Base-by-base conservation (phyloP, 768 basidiomycete genomes). In the Galerina marginata region DNA sequence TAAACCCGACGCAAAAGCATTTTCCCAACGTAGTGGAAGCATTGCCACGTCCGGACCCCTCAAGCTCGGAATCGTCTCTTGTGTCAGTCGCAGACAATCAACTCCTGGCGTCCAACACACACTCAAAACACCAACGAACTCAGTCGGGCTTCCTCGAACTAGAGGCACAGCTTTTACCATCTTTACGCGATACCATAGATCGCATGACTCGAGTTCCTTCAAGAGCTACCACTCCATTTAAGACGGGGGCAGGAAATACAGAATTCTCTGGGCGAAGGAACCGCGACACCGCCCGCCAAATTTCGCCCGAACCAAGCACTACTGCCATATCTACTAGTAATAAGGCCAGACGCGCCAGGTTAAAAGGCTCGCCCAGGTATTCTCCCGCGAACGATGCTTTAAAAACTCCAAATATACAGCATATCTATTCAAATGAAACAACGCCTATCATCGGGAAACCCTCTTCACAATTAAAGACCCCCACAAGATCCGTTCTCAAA, bases 121-220 rank as follows among this genome's bases (percentile, higher is more conserved):
- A 60, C 20, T 64, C 63, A 6, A 75, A 72, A 55, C 74, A 75
- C 38, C 73, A 76, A 63, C 84, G 81, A 62, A 76, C 83, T 54
- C 72, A 84, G 15, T 77, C 73, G 10, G 85, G 85, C 53, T 73
- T 90, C 4, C 85, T 87, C 6, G 75, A 86, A 26, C 70, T 90
- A 33, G 90, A 92, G 62, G 76, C 84, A 0, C 83, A 89, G 26
- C 77, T 92, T 4, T 71, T 92, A 39, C 90, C 90, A 9, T 87
- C 89, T 15, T 76, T 92, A 38, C 80, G 84, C 43, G 90, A 91
- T 57, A 92, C 90, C 0, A 81, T 92, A 39, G 83, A 88, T 65
- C 83, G 85, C 47, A 92, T 92, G 90, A 92, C 90, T 2, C 77
- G 81, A 53, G 75, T 80, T 12, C 83, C 85, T 1, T 77, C 77